Conservation (phyloP, 2,329 filamentous ascomycete genomes). For the Penicillium hesseltinei region DNA sequence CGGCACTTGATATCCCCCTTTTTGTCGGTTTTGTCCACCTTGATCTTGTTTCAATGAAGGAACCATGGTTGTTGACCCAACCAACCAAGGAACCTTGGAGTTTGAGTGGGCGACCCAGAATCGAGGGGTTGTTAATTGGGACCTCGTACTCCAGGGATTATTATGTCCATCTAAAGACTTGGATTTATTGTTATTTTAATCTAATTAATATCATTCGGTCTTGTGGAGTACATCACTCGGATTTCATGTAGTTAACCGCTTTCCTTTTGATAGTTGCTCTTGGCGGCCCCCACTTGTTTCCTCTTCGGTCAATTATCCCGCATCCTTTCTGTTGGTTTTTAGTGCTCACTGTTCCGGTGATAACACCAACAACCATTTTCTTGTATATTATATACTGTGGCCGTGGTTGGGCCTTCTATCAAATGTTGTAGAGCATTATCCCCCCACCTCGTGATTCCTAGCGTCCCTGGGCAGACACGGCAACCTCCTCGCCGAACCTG, state of each 20-base stretch:
- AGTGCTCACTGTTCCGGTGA: not conserved
- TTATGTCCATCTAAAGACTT: not conserved
- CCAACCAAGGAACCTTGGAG: not conserved
- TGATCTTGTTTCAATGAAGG: not conserved
- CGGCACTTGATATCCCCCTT: conserved; percentile 28
- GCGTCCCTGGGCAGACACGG: not conserved
- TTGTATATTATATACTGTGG: not conserved
- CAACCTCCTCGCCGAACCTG: not conserved
- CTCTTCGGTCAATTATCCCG: not conserved
- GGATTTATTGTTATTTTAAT: not conserved
- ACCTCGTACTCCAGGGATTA: not conserved
- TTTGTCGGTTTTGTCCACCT: not conserved
- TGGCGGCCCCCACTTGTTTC: not conserved
- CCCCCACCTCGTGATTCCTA: not conserved
- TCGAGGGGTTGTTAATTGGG: not conserved
- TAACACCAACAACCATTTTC: not conserved
- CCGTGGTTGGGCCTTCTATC: not conserved
- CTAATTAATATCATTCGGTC: not conserved
- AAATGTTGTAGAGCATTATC: not conserved
- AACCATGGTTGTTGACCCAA: not conserved
- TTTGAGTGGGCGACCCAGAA: not conserved
- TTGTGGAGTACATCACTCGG: not conserved
- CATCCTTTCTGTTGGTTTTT: not conserved
- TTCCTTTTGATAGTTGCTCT: conserved; percentile 1
- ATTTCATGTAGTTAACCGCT: not conserved